Base-by-base conservation (phyloP, 225 moss, liverwort and hornwort genomes). In the Physcomitrellopsis africana region DNA sequence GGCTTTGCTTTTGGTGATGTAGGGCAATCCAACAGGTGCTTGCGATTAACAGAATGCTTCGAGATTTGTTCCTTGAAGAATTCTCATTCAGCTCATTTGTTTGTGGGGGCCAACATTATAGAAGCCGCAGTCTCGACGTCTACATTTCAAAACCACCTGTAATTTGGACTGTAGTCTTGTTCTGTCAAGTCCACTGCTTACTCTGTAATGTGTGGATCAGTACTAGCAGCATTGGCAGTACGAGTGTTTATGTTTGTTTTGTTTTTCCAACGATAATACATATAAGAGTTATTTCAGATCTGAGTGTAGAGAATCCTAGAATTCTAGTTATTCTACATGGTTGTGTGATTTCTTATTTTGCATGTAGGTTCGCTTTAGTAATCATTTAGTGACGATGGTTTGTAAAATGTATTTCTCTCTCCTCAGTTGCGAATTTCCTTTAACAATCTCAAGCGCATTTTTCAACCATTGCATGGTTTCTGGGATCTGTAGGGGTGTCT, bases 151-250 rank as follows among this genome's bases (percentile, higher is more conserved):
- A 59, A 61, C 55, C 11, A 53, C 41, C 18, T 60, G 43, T 3
- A 14, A 18, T 37, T 11, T 9, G 18, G 63, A 63, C 68, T 62
- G 62, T 43, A 20, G 22, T 29, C 11, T 72, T 76, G 58, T 32
- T 69, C 18, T 63, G 32, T 37, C 54, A 65, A 55, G 46, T 59
- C 58, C 57, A 29, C 11, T 63, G 46, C 16, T 14, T 32, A 16
- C 11, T 29, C 10, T 51, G 3, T 56, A 24, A 18, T 26, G 23
- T 52, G 45, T 3, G 49, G 11, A 49, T 71, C 23, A 44, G 51
- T 66, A 17, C 46, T 8, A 64, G 72, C 29, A 42, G 65, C 70
- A 60, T 63, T 72, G 68, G 7, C 27, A 29, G 11, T 29, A 17
- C 1, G 23, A 3, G 2, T 37, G 32, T 4, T 37, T 7, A 37